Base-by-base conservation (phyloP, 2,329 filamentous ascomycete genomes). In the Fusarium oxysporum region DNA sequence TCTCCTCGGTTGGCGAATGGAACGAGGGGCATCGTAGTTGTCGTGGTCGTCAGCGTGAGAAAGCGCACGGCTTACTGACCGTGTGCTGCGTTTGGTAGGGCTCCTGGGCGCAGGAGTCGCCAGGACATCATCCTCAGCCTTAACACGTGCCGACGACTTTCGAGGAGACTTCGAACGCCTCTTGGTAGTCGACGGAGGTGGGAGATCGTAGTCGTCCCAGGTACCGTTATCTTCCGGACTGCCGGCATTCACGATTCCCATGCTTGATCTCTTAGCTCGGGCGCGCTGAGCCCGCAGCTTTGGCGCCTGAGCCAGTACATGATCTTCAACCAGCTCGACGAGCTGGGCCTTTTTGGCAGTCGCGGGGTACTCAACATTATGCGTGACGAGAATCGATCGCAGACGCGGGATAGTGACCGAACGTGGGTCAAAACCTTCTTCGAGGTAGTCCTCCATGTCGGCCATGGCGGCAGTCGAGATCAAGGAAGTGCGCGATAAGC, bases 271-370 rank as follows among this genome's bases (percentile, higher is more conserved):
- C 84, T 95, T 95, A 19, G 95, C 95, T 65, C 91, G 89, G 45
- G 93, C 91, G 76, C 93, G 91, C 58, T 92, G 91, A 17, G 89
- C 88, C 37, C 97, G 86, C 30, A 98, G 88, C 82, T 92, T 93
- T 74, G 89, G 89, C 4, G 94, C 92, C 77, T 96, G 92, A 0
- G 96, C 93, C 8, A 93, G 84, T 33, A 99, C 88, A 71, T 96
- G 86, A 37, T 92, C 87, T 79, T 92, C 91, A 82, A 99, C 95
- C 51, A 98, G 90, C 12, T 93, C 91, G 68, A 99, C 87, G 28
- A 99, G 90, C 79, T 97, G 92, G 0, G 90, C 85, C 85, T 99
- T 99, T 85, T 98, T 99, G 17, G 96, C 95, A 8, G 92, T 95
- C 0, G 94, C 92, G 9, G 95, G 92, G 80, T 97, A 98, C 41